These are phyloP conservation scores for Lanmaoa rubissima DNA, from an alignment of 768 basidiomycete genomes.

Conservation along the genomic window DNA sequence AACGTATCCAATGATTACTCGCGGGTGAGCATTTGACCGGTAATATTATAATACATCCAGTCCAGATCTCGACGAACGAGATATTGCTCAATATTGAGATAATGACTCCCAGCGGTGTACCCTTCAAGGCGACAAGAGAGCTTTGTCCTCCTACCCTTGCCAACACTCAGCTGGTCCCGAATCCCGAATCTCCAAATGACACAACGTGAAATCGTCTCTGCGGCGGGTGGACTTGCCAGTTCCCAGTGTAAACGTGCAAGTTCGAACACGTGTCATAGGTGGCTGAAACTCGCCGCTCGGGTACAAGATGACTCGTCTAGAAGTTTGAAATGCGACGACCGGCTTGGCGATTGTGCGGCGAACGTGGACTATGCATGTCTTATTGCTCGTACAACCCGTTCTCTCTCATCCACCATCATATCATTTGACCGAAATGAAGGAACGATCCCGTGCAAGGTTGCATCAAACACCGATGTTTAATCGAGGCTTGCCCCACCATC, in stretches of 20 bases:
- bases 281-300: no score
- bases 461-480: no score
- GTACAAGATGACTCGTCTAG: not conserved
- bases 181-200: not conserved
- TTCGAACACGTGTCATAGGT: not conserved
- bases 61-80: not conserved
- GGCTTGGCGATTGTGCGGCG: not conserved
- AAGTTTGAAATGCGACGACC: constrained; percentile 9
- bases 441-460: not conserved
- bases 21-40: not conserved
- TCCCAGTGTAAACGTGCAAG: not conserved
- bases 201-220: not conserved
- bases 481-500: not conserved
- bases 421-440: constrained; percentile 7
- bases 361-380: constrained; percentile 13
- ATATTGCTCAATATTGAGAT: not conserved
- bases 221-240: not conserved
- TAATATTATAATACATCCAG: not conserved
- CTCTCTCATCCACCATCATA: not conserved
- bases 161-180: not conserved
- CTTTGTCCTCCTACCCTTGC: not conserved
- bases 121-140: not conserved
- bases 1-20: not conserved
- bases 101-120: no score
- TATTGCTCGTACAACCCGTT: constrained; percentile 8